These are phyloP conservation scores for Trichoderma asperelloides DNA, from an alignment of 495 filamentous ascomycete species.

Conservation along the genomic window DNA sequence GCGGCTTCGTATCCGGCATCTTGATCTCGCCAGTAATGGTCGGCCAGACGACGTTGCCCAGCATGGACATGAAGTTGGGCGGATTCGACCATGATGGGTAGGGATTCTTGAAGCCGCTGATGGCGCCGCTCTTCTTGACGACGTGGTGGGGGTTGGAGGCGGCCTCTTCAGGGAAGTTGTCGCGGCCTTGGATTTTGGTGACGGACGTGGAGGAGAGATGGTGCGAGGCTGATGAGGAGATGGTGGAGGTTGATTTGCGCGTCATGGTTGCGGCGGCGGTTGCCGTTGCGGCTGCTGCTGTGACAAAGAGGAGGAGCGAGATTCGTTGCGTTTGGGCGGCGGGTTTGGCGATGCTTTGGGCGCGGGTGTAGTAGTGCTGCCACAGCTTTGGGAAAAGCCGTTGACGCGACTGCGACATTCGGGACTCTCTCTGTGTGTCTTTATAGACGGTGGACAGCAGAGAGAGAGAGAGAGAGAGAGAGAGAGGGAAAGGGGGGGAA, in stretches of 20 bases:
- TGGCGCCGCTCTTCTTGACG: constrained; percentile 23
- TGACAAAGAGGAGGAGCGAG: neutral
- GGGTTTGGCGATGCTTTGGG: neutral
- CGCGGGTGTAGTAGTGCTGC: neutral
- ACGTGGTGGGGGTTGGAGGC: constrained; percentile 16
- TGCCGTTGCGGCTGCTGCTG: neutral
- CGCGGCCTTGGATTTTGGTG: constrained; percentile 13
- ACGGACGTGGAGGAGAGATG: constrained; percentile 19
- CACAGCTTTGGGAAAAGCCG: constrained; percentile 3
- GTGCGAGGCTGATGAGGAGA: constrained; percentile 6
- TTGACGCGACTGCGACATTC: neutral
- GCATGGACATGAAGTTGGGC: neutral
- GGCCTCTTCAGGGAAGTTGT: constrained; percentile 12
- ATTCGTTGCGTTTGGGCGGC: neutral
- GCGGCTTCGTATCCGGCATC: constrained; percentile 52
- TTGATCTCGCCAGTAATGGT: constrained; percentile 50
- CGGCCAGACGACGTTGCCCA: constrained; percentile 20
- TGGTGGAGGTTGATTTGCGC: constrained; percentile 7
- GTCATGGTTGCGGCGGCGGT: neutral
- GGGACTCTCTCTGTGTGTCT: too few relatives aligned
- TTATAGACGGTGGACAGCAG: neutral
- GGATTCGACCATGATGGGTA: constrained; percentile 22
- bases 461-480: too few relatives aligned
- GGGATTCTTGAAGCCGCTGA: constrained; percentile 26
- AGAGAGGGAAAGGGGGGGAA: neutral